These are phyloP conservation scores for Chaetoscypha palmicola DNA, from an alignment of 2,329 filamentous ascomycete species.

Conservation along the genomic window DNA sequence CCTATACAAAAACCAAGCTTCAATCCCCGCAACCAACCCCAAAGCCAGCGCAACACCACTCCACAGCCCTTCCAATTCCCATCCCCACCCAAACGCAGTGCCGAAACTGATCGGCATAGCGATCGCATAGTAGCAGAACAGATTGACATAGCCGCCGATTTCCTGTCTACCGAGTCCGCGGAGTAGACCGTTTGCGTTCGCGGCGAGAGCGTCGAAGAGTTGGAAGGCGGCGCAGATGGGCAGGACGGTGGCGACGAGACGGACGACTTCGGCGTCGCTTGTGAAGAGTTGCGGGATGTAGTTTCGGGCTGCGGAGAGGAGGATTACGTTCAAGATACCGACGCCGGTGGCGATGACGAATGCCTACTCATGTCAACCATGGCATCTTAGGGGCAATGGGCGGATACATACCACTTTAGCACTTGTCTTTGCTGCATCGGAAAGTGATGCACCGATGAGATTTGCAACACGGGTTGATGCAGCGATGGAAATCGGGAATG, in stretches of 20 bases:
- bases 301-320: constrained; percentile 62
- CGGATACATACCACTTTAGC: constrained; percentile 57
- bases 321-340: constrained; percentile 69
- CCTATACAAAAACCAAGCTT: constrained; percentile 47
- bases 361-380: too few relatives aligned
- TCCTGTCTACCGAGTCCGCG: constrained; percentile 83
- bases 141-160: constrained; percentile 81
- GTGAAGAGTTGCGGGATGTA: constrained; percentile 75
- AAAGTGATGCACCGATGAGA: constrained; percentile 78
- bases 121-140: constrained; percentile 79
- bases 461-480: constrained; percentile 86
- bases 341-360: constrained; percentile 60
- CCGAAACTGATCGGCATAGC: constrained; percentile 79
- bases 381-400: too few relatives aligned
- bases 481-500: constrained; percentile 85
- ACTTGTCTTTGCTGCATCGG: constrained; percentile 71
- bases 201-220: constrained; percentile 74
- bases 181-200: constrained; percentile 76
- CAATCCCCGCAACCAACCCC: constrained; percentile 46
- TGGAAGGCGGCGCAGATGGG: constrained; percentile 85
- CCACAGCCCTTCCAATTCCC: constrained; percentile 79
- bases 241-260: constrained; percentile 60
- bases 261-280: constrained; percentile 62
- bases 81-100: constrained; percentile 67
- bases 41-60: constrained; percentile 60